These are phyloP conservation scores for Cryptococcus sp. DNA, from an alignment of 1,284 basidiomycete species.

Conservation along the genomic window DNA sequence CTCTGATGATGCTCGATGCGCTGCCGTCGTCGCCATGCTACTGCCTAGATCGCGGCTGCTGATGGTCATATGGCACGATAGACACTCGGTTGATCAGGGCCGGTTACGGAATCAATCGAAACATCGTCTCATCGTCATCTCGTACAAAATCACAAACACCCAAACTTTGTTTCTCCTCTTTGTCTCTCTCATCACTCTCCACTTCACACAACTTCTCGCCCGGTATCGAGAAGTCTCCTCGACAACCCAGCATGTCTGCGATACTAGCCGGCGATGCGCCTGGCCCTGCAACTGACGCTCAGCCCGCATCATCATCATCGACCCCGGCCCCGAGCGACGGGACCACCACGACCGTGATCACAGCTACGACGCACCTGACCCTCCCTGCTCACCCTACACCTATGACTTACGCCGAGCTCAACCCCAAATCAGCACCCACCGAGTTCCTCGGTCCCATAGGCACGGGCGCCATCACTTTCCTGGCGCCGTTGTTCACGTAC, in stretches of 20 bases:
- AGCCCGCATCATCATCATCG: neutral
- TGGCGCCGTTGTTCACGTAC: constrained; percentile 75
- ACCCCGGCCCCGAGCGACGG: constrained; percentile 6
- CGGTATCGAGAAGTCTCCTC: no score
- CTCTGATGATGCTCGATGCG: no score
- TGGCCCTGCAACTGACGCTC: neutral
- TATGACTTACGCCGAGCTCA: constrained; percentile 51
- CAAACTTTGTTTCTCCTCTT: constrained; percentile 2
- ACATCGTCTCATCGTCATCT: no score
- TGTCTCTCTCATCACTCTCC: no score
- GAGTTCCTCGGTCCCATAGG: constrained; percentile 88
- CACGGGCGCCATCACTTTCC: constrained; percentile 69
- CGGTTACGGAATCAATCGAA: no score
- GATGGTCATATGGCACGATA: no score
- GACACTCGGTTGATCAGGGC: no score
- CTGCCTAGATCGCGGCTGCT: no score
- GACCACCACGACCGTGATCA: constrained; percentile 47
- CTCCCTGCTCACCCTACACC: constrained; percentile 45
- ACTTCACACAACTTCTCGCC: no score
- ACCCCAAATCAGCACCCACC: constrained; percentile 60
- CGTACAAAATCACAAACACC: neutral
- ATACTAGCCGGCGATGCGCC: neutral
- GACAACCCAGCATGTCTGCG: no score
- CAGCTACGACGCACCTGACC: constrained; percentile 45
- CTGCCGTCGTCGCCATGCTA: no score